Percentiles rank a stretch among this genome's conserved stretches.
Conservation (phyloP, 2,329 filamentous ascomycete species). For the Aspergillus intermedius region DNA sequence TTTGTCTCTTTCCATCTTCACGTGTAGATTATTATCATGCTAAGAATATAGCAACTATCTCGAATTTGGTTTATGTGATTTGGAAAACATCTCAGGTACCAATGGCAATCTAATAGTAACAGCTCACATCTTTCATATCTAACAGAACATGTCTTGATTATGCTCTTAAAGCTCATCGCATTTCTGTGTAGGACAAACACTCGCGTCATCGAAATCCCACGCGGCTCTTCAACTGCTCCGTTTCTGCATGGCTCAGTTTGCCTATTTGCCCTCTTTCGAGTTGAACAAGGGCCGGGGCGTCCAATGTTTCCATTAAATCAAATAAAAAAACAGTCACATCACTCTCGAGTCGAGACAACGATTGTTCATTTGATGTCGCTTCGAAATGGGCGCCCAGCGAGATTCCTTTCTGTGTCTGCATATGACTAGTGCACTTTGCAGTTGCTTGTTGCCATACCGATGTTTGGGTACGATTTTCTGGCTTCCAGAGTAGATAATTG, state of each 20-base stretch:
- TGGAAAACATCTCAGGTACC: background rate
- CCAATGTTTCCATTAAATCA: conserved; percentile 37
- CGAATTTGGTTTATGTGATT: background rate
- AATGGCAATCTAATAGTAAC: too few species aligned
- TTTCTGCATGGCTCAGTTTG: conserved; percentile 34
- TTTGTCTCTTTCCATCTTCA: conserved; percentile 1
- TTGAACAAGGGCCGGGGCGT: conserved; percentile 46
- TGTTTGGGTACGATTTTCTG: conserved; percentile 29
- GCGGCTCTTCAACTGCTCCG: conserved; percentile 26
- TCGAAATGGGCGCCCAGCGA: conserved; percentile 23
- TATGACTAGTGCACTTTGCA: conserved; percentile 11
- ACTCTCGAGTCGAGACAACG: conserved; percentile 33
- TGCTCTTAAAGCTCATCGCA: too few species aligned
- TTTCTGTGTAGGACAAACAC: too few species aligned
- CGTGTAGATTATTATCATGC: conserved; percentile 24
- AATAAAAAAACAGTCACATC: conserved; percentile 37
- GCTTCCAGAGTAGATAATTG: conserved; percentile 43
- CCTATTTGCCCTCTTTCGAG: conserved; percentile 44
- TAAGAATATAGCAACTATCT: conserved; percentile 3
- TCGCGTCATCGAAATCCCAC: conserved; percentile 15
- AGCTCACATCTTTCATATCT: too few species aligned
- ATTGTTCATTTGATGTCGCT: conserved; percentile 20
- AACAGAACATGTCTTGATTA: too few species aligned
- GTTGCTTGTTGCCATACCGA: conserved; percentile 24
- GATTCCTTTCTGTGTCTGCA: conserved; percentile 10